These are phyloP conservation scores for Talaromyces sp. DNA, from an alignment of 2,329 filamentous ascomycete species.

Conservation along the genomic window DNA sequence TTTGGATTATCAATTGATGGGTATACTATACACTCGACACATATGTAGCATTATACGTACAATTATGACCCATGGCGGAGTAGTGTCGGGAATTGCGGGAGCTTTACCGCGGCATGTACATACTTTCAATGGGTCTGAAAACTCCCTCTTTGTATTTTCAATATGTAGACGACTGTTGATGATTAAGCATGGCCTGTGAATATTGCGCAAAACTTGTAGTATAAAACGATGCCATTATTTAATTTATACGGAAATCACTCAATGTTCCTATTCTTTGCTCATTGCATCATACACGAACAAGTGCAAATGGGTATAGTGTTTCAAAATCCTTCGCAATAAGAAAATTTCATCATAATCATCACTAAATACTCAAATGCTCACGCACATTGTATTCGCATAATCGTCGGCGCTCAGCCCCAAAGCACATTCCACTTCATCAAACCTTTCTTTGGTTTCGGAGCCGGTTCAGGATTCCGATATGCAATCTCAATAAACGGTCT, in stretches of 20 bases:
- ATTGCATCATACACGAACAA: background rate
- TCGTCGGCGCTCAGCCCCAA: slow-evolving; percentile 22
- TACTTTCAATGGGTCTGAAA: background rate
- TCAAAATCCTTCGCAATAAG: background rate
- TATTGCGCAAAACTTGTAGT: background rate
- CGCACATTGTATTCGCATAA: background rate
- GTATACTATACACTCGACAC: background rate
- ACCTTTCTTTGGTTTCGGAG: slow-evolving; percentile 19
- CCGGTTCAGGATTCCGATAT: slow-evolving; percentile 27
- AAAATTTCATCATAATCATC: background rate
- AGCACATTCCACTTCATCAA: slow-evolving; percentile 31
- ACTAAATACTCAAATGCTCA: background rate
- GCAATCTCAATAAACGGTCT: slow-evolving; percentile 47
- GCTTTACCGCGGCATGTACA: too few species aligned
- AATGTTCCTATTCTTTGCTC: background rate
- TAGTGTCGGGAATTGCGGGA: background rate
- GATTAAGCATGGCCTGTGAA: background rate
- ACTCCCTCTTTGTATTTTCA: background rate
- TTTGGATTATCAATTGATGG: background rate
- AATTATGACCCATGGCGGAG: background rate
- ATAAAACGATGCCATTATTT: background rate
- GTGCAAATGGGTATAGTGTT: background rate
- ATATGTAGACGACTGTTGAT: background rate
- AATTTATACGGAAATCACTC: background rate
- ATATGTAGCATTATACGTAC: background rate